Conservation (phyloP, 1,284 basidiomycete species). For the Sanghuangporus sanghuang region DNA sequence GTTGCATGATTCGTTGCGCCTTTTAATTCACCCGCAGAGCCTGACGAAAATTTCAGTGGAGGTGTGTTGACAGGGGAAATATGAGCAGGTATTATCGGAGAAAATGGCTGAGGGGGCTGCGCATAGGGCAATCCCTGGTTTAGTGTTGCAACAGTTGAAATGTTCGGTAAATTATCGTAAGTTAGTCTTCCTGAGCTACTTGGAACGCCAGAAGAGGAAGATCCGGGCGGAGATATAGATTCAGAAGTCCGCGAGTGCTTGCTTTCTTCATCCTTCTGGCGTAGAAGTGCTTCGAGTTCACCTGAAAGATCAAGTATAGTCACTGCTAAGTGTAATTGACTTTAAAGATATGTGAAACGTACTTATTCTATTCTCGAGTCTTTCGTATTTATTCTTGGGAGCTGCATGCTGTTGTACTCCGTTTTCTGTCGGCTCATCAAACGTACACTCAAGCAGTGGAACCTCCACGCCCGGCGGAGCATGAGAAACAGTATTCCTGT, state of each 20-base stretch:
- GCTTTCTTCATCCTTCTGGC: constrained; percentile 30
- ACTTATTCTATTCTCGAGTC: constrained; percentile 64
- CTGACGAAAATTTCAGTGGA: neutral
- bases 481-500: constrained; percentile 28
- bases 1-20: constrained; percentile 8
- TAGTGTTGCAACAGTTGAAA: neutral
- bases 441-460: constrained; percentile 60
- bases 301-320: constrained; percentile 33
- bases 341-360: constrained; percentile 25
- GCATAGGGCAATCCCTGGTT: constrained; percentile 1
- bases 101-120: neutral
- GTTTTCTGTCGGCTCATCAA: constrained; percentile 49
- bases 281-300: constrained; percentile 52
- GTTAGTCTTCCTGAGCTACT: neutral
- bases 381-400: constrained; percentile 55
- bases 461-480: constrained; percentile 40
- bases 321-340: neutral
- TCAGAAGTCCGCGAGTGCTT: constrained; percentile 7
- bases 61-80: constrained; percentile 15
- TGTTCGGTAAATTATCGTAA: neutral
- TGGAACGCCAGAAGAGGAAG: constrained; percentile 13
- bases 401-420: constrained; percentile 33
- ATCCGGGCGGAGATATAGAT: constrained; percentile 3
- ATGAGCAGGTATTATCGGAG: constrained; percentile 13
- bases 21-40: neutral